Evolutionary conservation across 257 asterid genomes (phyloP), one percentile per base, ranked within the genome.

Genomic region (Eustoma russellianum): DNA sequence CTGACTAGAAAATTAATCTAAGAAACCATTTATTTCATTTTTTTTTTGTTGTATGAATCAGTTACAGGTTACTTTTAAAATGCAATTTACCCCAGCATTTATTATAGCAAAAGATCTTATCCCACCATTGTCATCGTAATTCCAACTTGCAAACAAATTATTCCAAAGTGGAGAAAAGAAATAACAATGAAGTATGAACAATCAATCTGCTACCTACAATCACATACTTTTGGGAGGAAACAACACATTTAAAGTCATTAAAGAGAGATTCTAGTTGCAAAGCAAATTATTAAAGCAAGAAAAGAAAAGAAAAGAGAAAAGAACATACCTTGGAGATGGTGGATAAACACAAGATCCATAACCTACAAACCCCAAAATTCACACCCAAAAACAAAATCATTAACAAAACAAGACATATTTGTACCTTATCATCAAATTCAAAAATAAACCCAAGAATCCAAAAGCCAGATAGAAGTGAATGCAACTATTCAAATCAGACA

Each of bases 311-410:
- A 16, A 38, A 41, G 35, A 34, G 55, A 24, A 51, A 44, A 33
- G 34, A 5, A 17, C 51, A 16, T 66, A 80, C 97, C 95, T 77
- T 34, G 80, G 74, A 46, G 82, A 75, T 35, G 95, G 71, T 65
- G 95, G 94, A 38, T 88, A 88, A 18, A 70, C 82, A 65, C 97
- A 88, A 77, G 97, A 88, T 74, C 97, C 97, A 66, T 88, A 88
- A 64, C 97, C 95, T 88, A 48, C n/a, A 59, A 57, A 44, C 4
- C 41, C 33, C n/a, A 46, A 14, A 52, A 24, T 14, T 24, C 17
- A 48, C 33, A 13, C 30, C 10, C 15, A 56, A 41, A 11, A 17
- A 51, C 9, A 38, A 12, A 47, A 28, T 30, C 60, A 16, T 12
- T 10, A 8, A 33, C 5, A 5, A 4, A 9, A 17, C 10, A 13